These are phyloP conservation scores for Grigorovia transvaalensis DNA, from an alignment of 805 yeast species.

Conservation along the genomic window DNA sequence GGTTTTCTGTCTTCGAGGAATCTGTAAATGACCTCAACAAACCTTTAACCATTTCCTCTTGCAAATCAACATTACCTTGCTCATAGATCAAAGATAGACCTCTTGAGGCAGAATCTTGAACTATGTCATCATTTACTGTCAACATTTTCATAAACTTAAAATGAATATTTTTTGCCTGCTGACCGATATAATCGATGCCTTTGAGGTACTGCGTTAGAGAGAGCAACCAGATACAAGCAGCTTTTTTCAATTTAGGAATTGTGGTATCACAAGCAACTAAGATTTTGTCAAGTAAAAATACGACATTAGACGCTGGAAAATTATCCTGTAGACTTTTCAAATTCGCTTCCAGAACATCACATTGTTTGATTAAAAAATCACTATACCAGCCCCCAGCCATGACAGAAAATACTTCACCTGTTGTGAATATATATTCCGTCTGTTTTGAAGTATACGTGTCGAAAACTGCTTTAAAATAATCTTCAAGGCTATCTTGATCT, in stretches of 20 bases:
- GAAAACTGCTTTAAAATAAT: slow-evolving; percentile 37
- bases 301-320: slow-evolving; percentile 12
- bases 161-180: slow-evolving; percentile 53
- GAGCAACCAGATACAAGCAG: slow-evolving; percentile 78
- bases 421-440: slow-evolving; percentile 61
- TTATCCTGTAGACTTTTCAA: slow-evolving; percentile 3
- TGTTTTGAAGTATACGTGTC: slow-evolving; percentile 58
- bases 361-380: slow-evolving; percentile 36
- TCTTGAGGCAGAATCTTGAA: slow-evolving; percentile 88
- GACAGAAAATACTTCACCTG: slow-evolving; percentile 76
- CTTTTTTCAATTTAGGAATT: slow-evolving; percentile 63
- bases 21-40: slow-evolving; percentile 72
- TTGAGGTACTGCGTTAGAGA: slow-evolving; percentile 71
- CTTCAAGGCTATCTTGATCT: slow-evolving; percentile 24
- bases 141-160: slow-evolving; percentile 65
- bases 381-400: slow-evolving; percentile 72
- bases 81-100: slow-evolving; percentile 80
- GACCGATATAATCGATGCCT: slow-evolving; percentile 31
- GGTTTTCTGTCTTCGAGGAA: slow-evolving; percentile 35
- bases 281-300: slow-evolving; percentile 36
- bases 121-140: slow-evolving; percentile 70
- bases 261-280: slow-evolving; percentile 48
- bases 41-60: slow-evolving; percentile 63
- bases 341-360: slow-evolving; percentile 42
- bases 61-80: slow-evolving; percentile 53